Evolutionary conservation across 108 stramenopile species (phyloP), one percentile per base, ranked within the genome.

Genomic region (Fragilariopsis cylindrus): DNA sequence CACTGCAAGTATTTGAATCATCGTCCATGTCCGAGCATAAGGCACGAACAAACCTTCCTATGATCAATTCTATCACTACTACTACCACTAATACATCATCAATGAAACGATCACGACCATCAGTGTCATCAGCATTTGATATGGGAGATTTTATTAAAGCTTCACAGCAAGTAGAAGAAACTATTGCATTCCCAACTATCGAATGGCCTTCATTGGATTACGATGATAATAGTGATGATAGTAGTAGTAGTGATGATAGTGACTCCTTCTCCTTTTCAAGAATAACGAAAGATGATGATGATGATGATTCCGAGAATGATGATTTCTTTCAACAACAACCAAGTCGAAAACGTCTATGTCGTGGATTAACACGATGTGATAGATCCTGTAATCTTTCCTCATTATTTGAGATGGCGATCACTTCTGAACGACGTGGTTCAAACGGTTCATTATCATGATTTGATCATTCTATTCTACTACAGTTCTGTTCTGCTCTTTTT

Each of bases 101-200:
- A 12, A 4, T 63, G 13, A 74, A 74, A 42, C 55, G 74, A 48
- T 58, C 74, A 30, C 74, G 54, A 54, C 3, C 66, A 3, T 41
- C 56, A 6, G 7, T 67, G 0, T 60, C 65, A 8, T 63, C 60
- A 50, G n/a, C 56, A 0, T 72, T 76, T 69, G 75, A 76, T 30
- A 66, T 81, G 65, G 44, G 56, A 21, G 71, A 68, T 5, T 66
- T 81, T 39, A 58, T 70, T 41, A 50, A 72, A 60, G 70, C 71
- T 18, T 62, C 74, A 7, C 58, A 72, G 41, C 71, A 65, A 54
- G 66, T 81, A 4, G 80, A 81, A 50, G 75, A 81, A n/a, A 75
- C 80, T 2, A 72, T 81, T 41, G 69, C 80, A 3, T 81, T 75
- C 52, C 80, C 80, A 18, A 2, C 66, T 43, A 76, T 81, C 44